Base-by-base conservation (phyloP, 2,329 filamentous ascomycete genomes). In the Alternaria postmessia region DNA sequence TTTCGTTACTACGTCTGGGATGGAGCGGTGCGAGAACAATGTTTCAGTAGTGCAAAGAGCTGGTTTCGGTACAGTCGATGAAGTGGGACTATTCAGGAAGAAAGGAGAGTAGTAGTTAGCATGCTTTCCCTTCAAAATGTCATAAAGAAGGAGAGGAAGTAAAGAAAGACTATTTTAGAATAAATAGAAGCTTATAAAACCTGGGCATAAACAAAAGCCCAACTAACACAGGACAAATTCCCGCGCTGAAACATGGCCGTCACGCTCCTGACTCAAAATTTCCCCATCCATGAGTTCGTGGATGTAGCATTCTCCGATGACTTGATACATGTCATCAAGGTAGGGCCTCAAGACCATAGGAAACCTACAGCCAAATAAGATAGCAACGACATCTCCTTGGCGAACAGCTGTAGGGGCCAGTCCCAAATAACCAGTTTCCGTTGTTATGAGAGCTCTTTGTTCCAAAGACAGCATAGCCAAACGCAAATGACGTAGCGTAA, bases 1-100 rank as follows among this genome's bases (percentile, higher is more conserved):
- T 12, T 0, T 12, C 9, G 8, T 0, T 0, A 30, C 28, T 11
- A 1, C 7, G 8, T 30, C 9, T 30, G 28, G 28, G 0, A 30
- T 2, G 9, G 9, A 30, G 28, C 11, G 28, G 28, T 5, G 28
- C 28, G 28, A 30, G 28, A 1, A 30, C 1, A 12, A 1, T 0
- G 9, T 5, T 2, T 12, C 9, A 11, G 28, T 30, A 5, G 28
- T 30, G 28, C 28, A 2, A 30, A 5, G 9, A 12, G 28, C 28
- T 30, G 28, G 28, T 11, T 30, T 30, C 28, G 9, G 28, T 5
- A 30, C 28, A 2, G 28, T 30, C 28, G 1, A 12, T 2, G 28
- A 30, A 30, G 9, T 30, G 9, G 28, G 28, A 11, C 8, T 0
- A 30, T 30, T 12, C 1, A 30, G 9, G 28, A 30, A 30, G 28